Evolutionary conservation across 352 stramenopile genomes (phyloP).

Genomic region (Phytophthora crassamura): DNA sequence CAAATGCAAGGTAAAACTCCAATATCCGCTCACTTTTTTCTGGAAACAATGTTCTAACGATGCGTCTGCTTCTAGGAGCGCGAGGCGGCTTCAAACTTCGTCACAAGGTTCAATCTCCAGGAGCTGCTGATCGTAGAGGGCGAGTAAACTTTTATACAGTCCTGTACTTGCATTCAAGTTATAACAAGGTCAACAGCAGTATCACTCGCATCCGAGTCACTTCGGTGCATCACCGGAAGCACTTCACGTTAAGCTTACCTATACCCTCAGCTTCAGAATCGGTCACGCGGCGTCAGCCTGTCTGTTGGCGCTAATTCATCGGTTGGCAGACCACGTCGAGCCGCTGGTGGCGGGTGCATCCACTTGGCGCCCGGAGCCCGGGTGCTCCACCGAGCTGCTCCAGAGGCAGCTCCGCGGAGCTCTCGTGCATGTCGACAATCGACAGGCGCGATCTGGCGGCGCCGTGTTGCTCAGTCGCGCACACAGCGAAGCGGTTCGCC

Average conservation of each 20-base stretch:
- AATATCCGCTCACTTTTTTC: constrained; percentile 2
- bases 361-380: not conserved
- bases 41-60: constrained; percentile 5
- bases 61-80: constrained; percentile 43
- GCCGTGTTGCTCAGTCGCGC: constrained; percentile 34
- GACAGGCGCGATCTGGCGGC: constrained; percentile 10
- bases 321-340: constrained; percentile 1
- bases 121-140: constrained; percentile 56
- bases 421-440: constrained; percentile 22
- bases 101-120: constrained; percentile 77
- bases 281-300: no score
- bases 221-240: not conserved
- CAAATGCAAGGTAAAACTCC: constrained; percentile 68
- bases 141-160: constrained; percentile 23
- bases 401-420: constrained; percentile 5
- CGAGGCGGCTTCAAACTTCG: constrained; percentile 61
- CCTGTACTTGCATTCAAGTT: not conserved
- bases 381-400: constrained; percentile 14
- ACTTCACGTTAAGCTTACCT: no score
- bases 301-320: no score
- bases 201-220: not conserved
- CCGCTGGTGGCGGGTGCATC: not conserved
- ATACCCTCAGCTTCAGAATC: constrained; percentile 28
- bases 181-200: no score
- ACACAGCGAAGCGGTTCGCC: constrained; percentile 34